Evolutionary conservation across 179 eudicot genomes (phyloP), one percentile per base, ranked within the genome.

Genomic region (Actinidia polygama): DNA sequence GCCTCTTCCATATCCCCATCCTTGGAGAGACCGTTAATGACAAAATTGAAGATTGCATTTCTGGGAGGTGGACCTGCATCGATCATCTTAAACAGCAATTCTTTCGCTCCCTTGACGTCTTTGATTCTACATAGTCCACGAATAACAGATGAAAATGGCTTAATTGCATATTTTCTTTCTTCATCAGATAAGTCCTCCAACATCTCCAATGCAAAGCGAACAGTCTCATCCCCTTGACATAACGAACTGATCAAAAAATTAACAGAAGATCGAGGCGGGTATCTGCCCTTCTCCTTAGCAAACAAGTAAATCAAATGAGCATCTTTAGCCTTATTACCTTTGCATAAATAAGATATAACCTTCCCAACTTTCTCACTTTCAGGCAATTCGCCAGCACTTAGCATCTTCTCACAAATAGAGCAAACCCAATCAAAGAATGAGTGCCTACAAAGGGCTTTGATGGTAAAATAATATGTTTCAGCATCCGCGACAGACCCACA

Each of bases 1-100:
- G 99, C 99, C 79, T 91, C 98, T 24, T 79, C 89, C 89, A 92
- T 73, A 10, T 93, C 95, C 64, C 94, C 98, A 21, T 85, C 78
- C 84, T 96, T 94, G 4, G 97, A 90, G 59, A 95, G 90, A 18
- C 83, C 75, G 24, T 82, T 88, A n/a, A 96, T 90, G 10, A 95
- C 57, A 19, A 68, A 67, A 78, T 96, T 93, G 85, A 96, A 96
- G 50, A 91, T 87, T 2, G 89, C 89, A 75, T 93, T 92, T 54
- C 99, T 97, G 58, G 99, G 99, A 79, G 93, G 94, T 36, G 98
- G 99, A 49, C 98, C 99, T 12, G 83, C 83, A 57, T 89, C 94
- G 15, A 92, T 89, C 98, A 96, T 96, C 86, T 89, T 87, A 67
- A 79, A 80, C 36, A 96, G 83, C 85, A 96, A 83, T n/a, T 75